Percentiles rank a stretch among this genome's conserved stretches.
phyloP scores from a whole-genome alignment of 2,329 filamentous ascomycete species.

The Aspergillus pseudoglaucus region DNA sequence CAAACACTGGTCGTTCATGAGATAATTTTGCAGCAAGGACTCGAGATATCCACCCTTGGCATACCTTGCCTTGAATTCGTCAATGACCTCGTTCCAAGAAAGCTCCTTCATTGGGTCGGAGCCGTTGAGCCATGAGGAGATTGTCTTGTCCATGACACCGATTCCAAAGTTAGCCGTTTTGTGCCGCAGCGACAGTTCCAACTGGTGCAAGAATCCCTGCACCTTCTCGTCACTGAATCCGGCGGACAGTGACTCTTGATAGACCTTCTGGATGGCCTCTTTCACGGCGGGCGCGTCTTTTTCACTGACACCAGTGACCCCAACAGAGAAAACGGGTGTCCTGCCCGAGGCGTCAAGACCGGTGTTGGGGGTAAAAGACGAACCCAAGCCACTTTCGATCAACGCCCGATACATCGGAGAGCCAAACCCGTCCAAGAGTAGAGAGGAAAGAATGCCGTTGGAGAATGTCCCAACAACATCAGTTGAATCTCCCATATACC shows the following conservation, averaged over 20 bases:
- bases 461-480: slow-evolving; percentile 86
- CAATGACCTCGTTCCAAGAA: slow-evolving; percentile 83
- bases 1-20: slow-evolving; percentile 78
- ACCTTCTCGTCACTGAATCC: slow-evolving; percentile 89
- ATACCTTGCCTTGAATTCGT: slow-evolving; percentile 71
- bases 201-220: slow-evolving; percentile 85
- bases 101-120: slow-evolving; percentile 86
- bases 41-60: slow-evolving; percentile 76
- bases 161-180: slow-evolving; percentile 96
- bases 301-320: slow-evolving; percentile 81
- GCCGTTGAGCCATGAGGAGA: slow-evolving; percentile 92
- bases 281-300: slow-evolving; percentile 72
- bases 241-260: slow-evolving; percentile 62
- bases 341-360: slow-evolving; percentile 78
- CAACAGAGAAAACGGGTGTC: slow-evolving; percentile 79
- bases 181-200: slow-evolving; percentile 89
- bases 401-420: slow-evolving; percentile 85
- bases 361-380: slow-evolving; percentile 90
- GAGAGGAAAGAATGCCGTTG: slow-evolving; percentile 69
- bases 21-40: slow-evolving; percentile 76
- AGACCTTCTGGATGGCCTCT: slow-evolving; percentile 63
- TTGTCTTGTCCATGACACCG: slow-evolving; percentile 77
- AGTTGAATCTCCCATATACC: slow-evolving; percentile 77
- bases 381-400: slow-evolving; percentile 82
- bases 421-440: slow-evolving; percentile 90